Base-by-base conservation (phyloP, 176 grass and related monocot genomes). In the Themeda triandra region DNA sequence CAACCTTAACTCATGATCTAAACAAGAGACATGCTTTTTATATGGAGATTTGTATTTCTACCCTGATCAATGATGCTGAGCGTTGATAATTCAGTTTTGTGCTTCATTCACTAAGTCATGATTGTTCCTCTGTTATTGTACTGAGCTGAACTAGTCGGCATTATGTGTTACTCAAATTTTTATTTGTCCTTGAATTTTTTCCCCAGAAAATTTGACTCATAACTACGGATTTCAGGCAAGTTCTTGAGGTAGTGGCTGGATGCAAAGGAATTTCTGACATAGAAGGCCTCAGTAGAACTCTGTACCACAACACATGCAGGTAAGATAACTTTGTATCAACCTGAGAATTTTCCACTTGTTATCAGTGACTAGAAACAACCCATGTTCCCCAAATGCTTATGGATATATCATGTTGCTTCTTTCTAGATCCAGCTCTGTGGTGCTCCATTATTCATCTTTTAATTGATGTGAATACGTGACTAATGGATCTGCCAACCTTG, bases 281-380 rank as follows among this genome's bases (percentile, higher is more conserved):
- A 89, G 91, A 92, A 42, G 76, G 82, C 68, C 73, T 98, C 36
- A 92, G 96, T 83, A 98, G 93, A 90, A 87, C 88, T 73, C 46
- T 98, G 24, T 95, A 95, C 86, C 91, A 92, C 45, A 98, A 98
- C 83, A 98, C 96, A 19, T 94, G 93, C 93, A 95, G 87, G 96
- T 95, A 83, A 87, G 36, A 8, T 75, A n/a, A 81, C 42, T 48
- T 8, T 75, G 63, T 66, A 42, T 32, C 70, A 84, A 75, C 15
- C 24, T 45, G 42, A 51, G 2, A 30, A 85, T 36, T 65, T 58
- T n/a, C 1, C 23, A 70, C 28, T 73, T 19, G 21, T 21, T 60
- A 53, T 24, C 30, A 24, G 19, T 24, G 35, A 74, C 42, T 51
- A 65, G 36, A n/a, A 62, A 72, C 29, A 71, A 45, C 59, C 18